These are phyloP conservation scores for Malassezia nana DNA, from an alignment of 1,284 basidiomycete species.

Conservation along the genomic window DNA sequence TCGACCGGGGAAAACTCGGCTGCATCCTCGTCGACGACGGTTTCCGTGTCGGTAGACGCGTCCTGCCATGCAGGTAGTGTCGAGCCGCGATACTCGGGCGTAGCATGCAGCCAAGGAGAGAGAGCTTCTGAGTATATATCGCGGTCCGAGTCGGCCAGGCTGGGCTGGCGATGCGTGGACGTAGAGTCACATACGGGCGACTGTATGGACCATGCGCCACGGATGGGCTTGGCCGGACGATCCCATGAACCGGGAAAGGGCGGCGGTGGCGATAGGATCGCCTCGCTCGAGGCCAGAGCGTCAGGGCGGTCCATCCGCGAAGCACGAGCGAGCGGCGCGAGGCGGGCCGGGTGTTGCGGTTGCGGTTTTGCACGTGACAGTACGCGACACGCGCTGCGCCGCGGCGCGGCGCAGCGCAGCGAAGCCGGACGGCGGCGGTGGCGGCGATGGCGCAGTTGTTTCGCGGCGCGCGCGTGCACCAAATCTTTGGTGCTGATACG, in stretches of 20 bases:
- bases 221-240: background rate
- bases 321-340: conserved; percentile 1
- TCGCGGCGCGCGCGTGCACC: conserved; percentile 4
- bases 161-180: background rate
- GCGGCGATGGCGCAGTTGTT: conserved; percentile 9
- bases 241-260: background rate
- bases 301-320: background rate
- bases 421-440: background rate
- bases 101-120: conserved; percentile 4
- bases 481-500: conserved; percentile 47
- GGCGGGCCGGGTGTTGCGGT: background rate
- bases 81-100: background rate
- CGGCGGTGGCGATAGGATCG: background rate
- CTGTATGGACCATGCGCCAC: background rate
- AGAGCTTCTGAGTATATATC: conserved; percentile 10
- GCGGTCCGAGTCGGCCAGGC: background rate
- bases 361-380: background rate
- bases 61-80: background rate
- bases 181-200: background rate
- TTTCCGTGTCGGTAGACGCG: background rate
- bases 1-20: no score
- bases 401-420: no score
- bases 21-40: background rate
- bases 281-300: background rate
- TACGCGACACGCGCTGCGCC: background rate